Conservation (phyloP, 768 basidiomycete genomes). For the Podaxis rugospora region DNA sequence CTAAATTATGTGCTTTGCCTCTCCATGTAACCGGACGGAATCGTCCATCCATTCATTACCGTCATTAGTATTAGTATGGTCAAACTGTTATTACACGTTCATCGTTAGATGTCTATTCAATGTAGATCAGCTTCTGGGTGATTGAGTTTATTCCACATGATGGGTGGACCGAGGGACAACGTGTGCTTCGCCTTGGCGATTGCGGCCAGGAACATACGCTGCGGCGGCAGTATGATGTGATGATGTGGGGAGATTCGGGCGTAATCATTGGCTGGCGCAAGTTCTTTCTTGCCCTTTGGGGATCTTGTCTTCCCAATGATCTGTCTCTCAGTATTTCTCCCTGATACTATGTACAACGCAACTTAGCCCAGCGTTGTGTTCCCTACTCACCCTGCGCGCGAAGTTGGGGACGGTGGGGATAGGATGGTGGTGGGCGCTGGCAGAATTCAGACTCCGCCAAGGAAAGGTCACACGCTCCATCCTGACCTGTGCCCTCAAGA, state of each 20-base stretch:
- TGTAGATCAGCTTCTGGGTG: constrained; percentile 1
- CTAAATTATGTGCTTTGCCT: constrained; percentile 6
- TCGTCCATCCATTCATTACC: constrained; percentile 5
- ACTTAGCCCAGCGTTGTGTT: not conserved
- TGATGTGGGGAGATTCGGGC: constrained; percentile 3
- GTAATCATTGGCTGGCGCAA: not conserved
- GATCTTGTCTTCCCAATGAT: too few species aligned
- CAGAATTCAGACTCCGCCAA: constrained; percentile 20
- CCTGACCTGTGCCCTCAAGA: constrained; percentile 12
- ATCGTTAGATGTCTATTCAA: constrained; percentile 11
- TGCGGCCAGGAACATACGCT: not conserved
- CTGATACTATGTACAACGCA: too few species aligned
- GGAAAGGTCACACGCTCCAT: constrained; percentile 15
- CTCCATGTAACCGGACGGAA: not conserved
- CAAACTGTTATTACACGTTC: constrained; percentile 10
- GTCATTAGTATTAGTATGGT: constrained; percentile 5
- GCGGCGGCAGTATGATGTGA: constrained; percentile 5
- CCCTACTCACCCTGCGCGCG: not conserved
- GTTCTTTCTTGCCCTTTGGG: not conserved
- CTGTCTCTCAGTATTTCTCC: too few species aligned
- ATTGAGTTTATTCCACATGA: constrained; percentile 7
- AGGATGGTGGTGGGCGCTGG: constrained; percentile 2
- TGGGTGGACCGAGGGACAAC: not conserved
- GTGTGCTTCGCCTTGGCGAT: not conserved
- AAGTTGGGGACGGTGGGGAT: not conserved